Evolutionary conservation across 2,329 filamentous ascomycete species (phyloP).

Genomic region (Didymella pinodella): DNA sequence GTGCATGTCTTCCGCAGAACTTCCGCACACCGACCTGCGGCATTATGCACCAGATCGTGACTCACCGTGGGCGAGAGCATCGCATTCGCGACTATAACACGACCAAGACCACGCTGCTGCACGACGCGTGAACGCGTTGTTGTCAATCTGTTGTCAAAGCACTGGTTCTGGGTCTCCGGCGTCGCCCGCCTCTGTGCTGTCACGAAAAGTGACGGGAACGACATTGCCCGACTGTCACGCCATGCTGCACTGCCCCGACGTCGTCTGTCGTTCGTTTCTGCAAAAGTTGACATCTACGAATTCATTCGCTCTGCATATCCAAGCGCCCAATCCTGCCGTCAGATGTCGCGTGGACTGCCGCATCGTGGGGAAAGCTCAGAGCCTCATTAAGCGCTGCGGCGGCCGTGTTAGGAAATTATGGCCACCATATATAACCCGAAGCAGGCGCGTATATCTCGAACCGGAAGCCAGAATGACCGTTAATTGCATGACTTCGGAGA

Average conservation of each 20-base stretch:
- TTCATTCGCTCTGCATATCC: slow-evolving; percentile 40
- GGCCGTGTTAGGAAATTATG: slow-evolving; percentile 35
- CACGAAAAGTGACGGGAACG: slow-evolving; percentile 22
- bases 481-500: slow-evolving; percentile 39
- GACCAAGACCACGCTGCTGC: slow-evolving; percentile 36
- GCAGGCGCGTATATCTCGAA: slow-evolving; percentile 27
- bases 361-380: slow-evolving; percentile 39
- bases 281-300: slow-evolving; percentile 11
- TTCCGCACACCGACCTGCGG: slow-evolving; percentile 27
- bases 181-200: slow-evolving; percentile 39
- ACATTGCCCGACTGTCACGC: slow-evolving; percentile 35
- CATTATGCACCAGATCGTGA: slow-evolving; percentile 42
- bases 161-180: slow-evolving; percentile 40
- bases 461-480: slow-evolving; percentile 35
- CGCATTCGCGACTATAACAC: slow-evolving; percentile 51
- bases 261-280: slow-evolving; percentile 19
- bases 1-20: slow-evolving; percentile 27
- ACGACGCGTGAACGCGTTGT: slow-evolving; percentile 47
- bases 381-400: slow-evolving; percentile 48
- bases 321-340: slow-evolving; percentile 42
- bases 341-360: slow-evolving; percentile 39
- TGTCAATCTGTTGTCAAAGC: slow-evolving; percentile 17
- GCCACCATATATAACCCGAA: slow-evolving; percentile 47
- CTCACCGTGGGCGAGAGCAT: slow-evolving; percentile 45
- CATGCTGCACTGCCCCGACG: slow-evolving; percentile 23